phyloP scores from a whole-genome alignment of 1,139 yeast species.

The Diutina neorugosa region DNA sequence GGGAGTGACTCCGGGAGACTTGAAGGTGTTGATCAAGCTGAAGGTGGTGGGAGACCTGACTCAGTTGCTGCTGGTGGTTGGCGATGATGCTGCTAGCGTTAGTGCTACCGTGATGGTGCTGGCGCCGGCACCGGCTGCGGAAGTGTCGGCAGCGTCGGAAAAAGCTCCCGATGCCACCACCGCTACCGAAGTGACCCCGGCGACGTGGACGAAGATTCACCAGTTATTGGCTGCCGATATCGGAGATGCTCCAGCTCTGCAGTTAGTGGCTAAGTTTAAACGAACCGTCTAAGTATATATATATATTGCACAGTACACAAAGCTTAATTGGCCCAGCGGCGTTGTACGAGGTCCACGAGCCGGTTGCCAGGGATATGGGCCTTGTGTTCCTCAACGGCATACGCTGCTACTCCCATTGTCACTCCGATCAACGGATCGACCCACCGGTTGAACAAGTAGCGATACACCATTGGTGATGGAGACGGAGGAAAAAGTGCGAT shows the following conservation, averaged over 20 bases:
- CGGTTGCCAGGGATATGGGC: neutral
- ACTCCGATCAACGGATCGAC: slow-evolving; percentile 1
- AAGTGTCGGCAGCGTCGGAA: neutral
- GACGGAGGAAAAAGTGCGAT: neutral
- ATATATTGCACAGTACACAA: neutral
- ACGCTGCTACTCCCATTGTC: neutral
- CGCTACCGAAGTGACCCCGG: neutral
- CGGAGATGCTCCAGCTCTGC: neutral
- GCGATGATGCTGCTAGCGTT: neutral
- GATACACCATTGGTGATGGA: neutral
- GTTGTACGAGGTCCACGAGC: neutral
- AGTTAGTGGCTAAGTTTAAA: neutral
- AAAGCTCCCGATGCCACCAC: neutral
- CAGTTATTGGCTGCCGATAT: neutral
- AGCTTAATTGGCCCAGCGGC: neutral
- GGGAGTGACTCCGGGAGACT: neutral
- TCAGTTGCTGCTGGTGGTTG: neutral
- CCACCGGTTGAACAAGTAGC: slow-evolving; percentile 3
- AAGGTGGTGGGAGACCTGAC: neutral
- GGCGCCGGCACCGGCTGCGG: neutral
- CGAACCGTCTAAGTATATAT: neutral
- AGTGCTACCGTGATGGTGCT: slow-evolving; percentile 2
- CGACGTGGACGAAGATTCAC: neutral
- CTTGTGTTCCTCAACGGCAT: neutral
- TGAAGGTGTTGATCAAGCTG: slow-evolving; percentile 1